Evolutionary conservation across 2,329 filamentous ascomycete genomes (phyloP), one percentile per base, ranked within the genome.

Genomic region (Ophiosphaerella korrae): DNA sequence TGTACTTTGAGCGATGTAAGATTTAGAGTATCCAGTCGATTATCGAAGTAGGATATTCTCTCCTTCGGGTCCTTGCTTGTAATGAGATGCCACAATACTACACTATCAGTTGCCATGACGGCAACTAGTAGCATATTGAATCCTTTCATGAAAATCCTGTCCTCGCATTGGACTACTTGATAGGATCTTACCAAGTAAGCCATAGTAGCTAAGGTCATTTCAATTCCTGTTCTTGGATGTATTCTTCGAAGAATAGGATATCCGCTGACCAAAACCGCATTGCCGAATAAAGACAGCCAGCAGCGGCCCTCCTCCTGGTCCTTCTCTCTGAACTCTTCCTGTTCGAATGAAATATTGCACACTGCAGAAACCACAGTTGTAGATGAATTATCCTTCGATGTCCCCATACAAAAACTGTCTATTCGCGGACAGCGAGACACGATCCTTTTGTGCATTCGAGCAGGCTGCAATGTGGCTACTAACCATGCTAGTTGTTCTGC

Each of bases 401-500:
- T 12, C 31, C 11, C 13, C 12, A n/a, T n/a, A 5, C 9, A 35
- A 13, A 35, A 35, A 16, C 7, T 16, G 7, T 35, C 33, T 14
- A 35, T 35, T 7, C 33, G 13, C 13, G 33, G 33, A n/a, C 2
- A 35, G 13, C 33, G 33, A 35, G 33, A 8, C 13, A 35, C 14
- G 3, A 35, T 35, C 13, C 14, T 24, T 12, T 47, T 1, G 36
- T 24, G 8, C 14, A 5, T 12, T 8, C 12, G 16, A 24, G 36
- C 33, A 3, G 36, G 29, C 13, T 21, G 36, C 5, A 47, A 14
- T 9, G 36, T 41, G 12, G 45, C 26, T 16, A 29, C 37, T 5
- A 47, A 4, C 45, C 45, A 47, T 12, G 24, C 45, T 14, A 47
- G 16, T 13, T 47, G 45, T 16, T 47, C 45, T 12, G 45, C 36